Base-by-base conservation (phyloP, 2,329 filamentous ascomycete species). In the Byssochlamys sp. region DNA sequence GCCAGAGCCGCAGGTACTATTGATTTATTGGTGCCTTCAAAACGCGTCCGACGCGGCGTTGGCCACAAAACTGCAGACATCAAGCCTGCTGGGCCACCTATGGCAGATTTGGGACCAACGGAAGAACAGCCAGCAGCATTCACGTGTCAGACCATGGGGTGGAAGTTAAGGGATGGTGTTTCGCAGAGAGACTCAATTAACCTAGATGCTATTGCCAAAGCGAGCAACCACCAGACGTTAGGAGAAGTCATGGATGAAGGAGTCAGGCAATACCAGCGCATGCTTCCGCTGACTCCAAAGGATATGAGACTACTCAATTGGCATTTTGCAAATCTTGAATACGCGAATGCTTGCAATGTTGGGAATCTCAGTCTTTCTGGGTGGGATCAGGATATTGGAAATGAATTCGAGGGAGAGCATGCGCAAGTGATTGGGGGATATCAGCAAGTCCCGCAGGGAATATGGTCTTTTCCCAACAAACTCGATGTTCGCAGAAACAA, bases 321-420 rank as follows among this genome's bases (percentile, higher is more conserved):
- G 94, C 95, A 99, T 73, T 88, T 96, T 71, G 95, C 95, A 62
- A 99, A 99, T 69, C 81, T 99, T 12, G 94, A 99, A 73, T 99
- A 99, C 69, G 95, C 92, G 61, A 99, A 97, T 71, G 94, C 94
- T 1, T 89, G 86, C 1, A 95, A 91, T 63, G 85, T 96, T 56
- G 86, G 88, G 62, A 87, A 88, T 61, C 82, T 99, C 19, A 97
- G 92, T 71, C 82, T 99, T 12, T 85, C 87, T 6, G 87, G 91
- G 0, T 97, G 95, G 90, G 95, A 99, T 72, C 91, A 99, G 66
- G 95, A 99, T 69, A 91, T 91, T 54, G 94, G 94, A 0, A 96
- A 99, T 66, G 94, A 99, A 69, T 99, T 95, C 77, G 91, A 96
- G 71, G 94, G 94, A 5, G 86, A 89, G 60, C 95, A 99, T 70